Conservation (phyloP, 2,329 filamentous ascomycete genomes). For the Calonectria pauciramosa region DNA sequence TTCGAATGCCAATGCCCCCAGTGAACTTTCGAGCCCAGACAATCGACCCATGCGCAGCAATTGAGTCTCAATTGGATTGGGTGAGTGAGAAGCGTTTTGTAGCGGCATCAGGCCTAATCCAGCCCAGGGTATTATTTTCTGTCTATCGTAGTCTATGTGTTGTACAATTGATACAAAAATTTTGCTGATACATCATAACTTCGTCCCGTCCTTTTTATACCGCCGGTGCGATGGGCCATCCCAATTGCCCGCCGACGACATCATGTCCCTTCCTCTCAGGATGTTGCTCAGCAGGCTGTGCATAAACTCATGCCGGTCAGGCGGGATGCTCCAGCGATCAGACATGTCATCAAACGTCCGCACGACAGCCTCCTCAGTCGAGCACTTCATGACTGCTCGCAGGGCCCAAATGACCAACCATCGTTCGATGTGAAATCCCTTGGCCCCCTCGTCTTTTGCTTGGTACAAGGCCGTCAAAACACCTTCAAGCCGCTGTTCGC, state of each 20-base stretch:
- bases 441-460: conserved; percentile 62
- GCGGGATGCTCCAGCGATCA: conserved; percentile 61
- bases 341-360: conserved; percentile 67
- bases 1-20: background rate
- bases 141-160: conserved; percentile 18
- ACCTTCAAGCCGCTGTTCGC: conserved; percentile 73
- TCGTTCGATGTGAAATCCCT: conserved; percentile 65
- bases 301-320: conserved; percentile 61
- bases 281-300: conserved; percentile 60
- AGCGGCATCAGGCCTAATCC: conserved; percentile 11
- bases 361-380: conserved; percentile 64
- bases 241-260: conserved; percentile 43
- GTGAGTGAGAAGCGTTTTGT: background rate
- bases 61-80: background rate
- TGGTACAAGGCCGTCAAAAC: conserved; percentile 76
- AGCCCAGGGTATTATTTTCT: conserved; percentile 38
- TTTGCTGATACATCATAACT: conserved; percentile 42
- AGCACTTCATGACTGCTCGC: conserved; percentile 74
- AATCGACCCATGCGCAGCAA: background rate
- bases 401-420: conserved; percentile 75
- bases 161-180: conserved; percentile 44
- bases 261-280: conserved; percentile 52
- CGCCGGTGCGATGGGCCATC: conserved; percentile 39
- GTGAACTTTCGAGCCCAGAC: background rate
- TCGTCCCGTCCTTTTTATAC: conserved; percentile 46